phyloP scores from a whole-genome alignment of 192 early-diverging fungal species.

The Coemansia sp. region DNA sequence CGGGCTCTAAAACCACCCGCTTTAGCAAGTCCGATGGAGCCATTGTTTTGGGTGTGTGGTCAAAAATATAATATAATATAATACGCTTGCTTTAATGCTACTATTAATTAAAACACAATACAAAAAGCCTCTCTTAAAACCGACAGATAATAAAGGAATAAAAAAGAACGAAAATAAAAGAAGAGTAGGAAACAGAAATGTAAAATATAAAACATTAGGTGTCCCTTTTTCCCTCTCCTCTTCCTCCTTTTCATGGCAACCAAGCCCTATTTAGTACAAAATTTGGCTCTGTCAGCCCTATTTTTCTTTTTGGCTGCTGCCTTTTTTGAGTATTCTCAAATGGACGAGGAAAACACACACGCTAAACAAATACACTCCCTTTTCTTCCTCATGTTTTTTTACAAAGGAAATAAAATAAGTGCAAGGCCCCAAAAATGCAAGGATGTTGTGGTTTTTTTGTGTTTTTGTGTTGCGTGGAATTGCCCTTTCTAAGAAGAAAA shows the following conservation, averaged over 20 bases:
- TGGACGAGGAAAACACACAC: not conserved
- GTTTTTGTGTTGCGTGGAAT: not conserved
- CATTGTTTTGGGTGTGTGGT: not conserved
- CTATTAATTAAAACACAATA: too few relatives aligned
- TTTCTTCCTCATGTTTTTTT: not conserved
- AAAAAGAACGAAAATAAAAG: not conserved
- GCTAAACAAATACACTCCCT: not conserved
- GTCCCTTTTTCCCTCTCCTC: too few relatives aligned
- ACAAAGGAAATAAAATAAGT: not conserved
- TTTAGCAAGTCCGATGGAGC: not conserved
- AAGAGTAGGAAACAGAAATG: not conserved
- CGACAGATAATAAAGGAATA: not conserved
- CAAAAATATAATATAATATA: not conserved
- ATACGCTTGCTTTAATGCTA: too few relatives aligned
- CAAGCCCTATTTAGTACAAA: too few relatives aligned
- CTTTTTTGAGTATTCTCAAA: not conserved
- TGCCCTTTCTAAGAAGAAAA: not conserved
- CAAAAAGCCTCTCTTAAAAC: too few relatives aligned
- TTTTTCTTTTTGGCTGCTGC: too few relatives aligned
- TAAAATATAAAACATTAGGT: too few relatives aligned
- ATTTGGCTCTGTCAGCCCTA: too few relatives aligned
- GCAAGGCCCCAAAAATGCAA: too few relatives aligned
- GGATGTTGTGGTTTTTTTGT: too few relatives aligned
- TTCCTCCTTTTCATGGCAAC: too few relatives aligned
- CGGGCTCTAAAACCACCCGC: not conserved